A percentile compares a stretch with the other conserved stretches of the same genome.
These are phyloP conservation scores for Hawksworthiomyces lignivorus DNA, from an alignment of 2,329 filamentous ascomycete genomes.

Conservation along the genomic window DNA sequence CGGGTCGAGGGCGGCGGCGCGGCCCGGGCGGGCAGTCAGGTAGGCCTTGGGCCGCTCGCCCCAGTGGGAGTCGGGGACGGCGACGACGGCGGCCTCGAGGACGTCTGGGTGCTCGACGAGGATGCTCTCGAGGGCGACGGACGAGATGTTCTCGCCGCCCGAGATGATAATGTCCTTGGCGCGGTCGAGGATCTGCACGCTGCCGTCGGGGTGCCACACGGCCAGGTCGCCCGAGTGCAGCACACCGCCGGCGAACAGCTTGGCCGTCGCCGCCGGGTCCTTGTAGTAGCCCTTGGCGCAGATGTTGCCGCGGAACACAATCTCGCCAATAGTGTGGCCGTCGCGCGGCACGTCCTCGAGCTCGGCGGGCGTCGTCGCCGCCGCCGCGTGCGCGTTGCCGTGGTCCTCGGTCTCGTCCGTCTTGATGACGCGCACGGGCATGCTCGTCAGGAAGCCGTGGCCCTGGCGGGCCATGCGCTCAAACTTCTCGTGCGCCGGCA, in stretches of 20 bases:
- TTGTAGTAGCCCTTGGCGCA: constrained; percentile 90
- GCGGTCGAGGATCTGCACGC: constrained; percentile 84
- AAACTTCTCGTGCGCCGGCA: constrained; percentile 71
- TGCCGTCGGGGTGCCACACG: constrained; percentile 86
- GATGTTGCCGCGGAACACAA: constrained; percentile 81
- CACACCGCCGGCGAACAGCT: constrained; percentile 80
- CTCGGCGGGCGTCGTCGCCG: constrained; percentile 18
- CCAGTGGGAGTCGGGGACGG: constrained; percentile 83
- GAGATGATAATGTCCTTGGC: constrained; percentile 98
- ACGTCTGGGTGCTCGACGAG: constrained; percentile 81
- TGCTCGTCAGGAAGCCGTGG: constrained; percentile 77
- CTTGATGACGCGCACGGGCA: constrained; percentile 77
- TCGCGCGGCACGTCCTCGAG: constrained; percentile 48
- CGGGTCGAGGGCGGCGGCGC: constrained; percentile 39
- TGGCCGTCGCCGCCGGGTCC: constrained; percentile 74
- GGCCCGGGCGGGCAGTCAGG: constrained; percentile 61
- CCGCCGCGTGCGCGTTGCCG: background rate
- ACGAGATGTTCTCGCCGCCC: constrained; percentile 96
- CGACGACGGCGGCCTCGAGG: constrained; percentile 85
- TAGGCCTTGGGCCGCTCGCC: constrained; percentile 95
- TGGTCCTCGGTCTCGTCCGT: constrained; percentile 50
- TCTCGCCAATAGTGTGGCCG: constrained; percentile 44
- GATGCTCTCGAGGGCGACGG: constrained; percentile 84
- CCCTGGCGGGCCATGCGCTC: constrained; percentile 88
- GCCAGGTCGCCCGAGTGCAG: constrained; percentile 88